A percentile compares a stretch with the other conserved stretches of the same genome.
Evolutionary conservation across 352 stramenopile species (phyloP).

Genomic region (Thraustochytrium sp.): DNA sequence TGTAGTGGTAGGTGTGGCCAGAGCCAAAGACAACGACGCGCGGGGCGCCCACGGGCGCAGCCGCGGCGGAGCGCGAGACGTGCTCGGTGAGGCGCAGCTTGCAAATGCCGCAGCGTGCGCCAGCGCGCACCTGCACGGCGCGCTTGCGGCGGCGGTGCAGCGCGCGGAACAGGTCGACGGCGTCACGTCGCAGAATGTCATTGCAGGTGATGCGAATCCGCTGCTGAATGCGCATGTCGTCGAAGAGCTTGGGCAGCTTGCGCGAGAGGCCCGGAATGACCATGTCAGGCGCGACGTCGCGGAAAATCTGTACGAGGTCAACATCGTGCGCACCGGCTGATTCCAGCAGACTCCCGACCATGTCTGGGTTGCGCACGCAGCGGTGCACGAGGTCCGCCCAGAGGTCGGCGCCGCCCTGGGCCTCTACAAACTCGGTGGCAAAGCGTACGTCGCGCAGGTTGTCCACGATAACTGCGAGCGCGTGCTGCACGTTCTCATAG

Average conservation of each 20-base stretch:
- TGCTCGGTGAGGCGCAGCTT: not conserved
- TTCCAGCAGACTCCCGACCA: constrained; percentile 25
- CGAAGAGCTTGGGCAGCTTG: constrained; percentile 38
- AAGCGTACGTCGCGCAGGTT: constrained; percentile 38
- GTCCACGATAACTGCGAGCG: constrained; percentile 44
- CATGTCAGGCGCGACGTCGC: constrained; percentile 31
- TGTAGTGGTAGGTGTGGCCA: constrained; percentile 19
- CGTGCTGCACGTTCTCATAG: constrained; percentile 43
- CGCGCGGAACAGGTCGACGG: not conserved
- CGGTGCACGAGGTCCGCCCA: constrained; percentile 19
- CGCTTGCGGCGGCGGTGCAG: not conserved
- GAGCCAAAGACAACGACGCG: constrained; percentile 35
- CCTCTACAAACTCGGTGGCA: constrained; percentile 45
- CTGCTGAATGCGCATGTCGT: constrained; percentile 11
- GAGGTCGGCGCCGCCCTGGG: not conserved
- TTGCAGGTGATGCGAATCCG: not conserved
- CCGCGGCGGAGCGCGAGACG: not conserved
- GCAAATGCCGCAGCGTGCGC: not conserved
- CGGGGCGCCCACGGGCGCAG: not conserved
- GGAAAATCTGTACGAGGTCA: constrained; percentile 16
- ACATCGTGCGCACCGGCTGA: constrained; percentile 11
- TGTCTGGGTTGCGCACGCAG: not conserved
- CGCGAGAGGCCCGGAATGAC: not conserved
- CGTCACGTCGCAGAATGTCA: not conserved
- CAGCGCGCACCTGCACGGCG: not conserved